A percentile compares a stretch with the other conserved stretches of the same genome.
phyloP scores from a whole-genome alignment of 495 filamentous ascomycete species.

The Penicillium subrubescens region DNA sequence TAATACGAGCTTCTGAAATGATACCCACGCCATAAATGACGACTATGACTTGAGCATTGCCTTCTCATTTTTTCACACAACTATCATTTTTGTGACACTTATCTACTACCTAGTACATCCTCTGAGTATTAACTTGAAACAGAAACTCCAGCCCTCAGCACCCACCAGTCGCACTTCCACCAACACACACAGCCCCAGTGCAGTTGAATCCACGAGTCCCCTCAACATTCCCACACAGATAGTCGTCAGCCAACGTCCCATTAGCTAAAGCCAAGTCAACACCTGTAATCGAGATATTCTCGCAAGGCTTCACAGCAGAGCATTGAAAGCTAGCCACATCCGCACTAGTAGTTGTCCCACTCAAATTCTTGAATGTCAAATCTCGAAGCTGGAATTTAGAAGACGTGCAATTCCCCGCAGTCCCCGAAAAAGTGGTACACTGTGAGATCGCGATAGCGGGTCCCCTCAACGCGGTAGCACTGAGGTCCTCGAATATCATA shows the following conservation, averaged over 20 bases:
- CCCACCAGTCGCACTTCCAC: constrained; percentile 33
- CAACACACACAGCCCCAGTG: constrained; percentile 35
- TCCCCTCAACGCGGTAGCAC: constrained; percentile 25
- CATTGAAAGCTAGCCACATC: constrained; percentile 39
- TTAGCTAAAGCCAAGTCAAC: constrained; percentile 25
- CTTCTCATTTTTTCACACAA: neutral
- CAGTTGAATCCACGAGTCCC: constrained; percentile 36
- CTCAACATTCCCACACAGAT: constrained; percentile 40
- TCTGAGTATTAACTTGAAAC: neutral
- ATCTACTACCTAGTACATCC: neutral
- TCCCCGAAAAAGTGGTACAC: constrained; percentile 41
- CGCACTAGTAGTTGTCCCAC: constrained; percentile 27
- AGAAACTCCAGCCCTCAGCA: constrained; percentile 17
- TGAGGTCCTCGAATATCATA: constrained; percentile 30
- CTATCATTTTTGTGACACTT: neutral
- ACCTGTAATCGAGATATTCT: constrained; percentile 28
- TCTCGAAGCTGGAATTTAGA: constrained; percentile 39
- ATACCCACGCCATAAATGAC: constrained; percentile 14
- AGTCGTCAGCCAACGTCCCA: constrained; percentile 26
- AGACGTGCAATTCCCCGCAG: constrained; percentile 40
- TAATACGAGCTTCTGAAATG: constrained; percentile 5
- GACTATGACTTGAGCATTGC: neutral
- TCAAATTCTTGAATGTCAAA: constrained; percentile 26
- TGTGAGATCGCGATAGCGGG: constrained; percentile 40
- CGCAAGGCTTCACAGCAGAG: constrained; percentile 39